Conservation (phyloP, 2,329 filamentous ascomycete species). For the Huntiella abstrusa region DNA sequence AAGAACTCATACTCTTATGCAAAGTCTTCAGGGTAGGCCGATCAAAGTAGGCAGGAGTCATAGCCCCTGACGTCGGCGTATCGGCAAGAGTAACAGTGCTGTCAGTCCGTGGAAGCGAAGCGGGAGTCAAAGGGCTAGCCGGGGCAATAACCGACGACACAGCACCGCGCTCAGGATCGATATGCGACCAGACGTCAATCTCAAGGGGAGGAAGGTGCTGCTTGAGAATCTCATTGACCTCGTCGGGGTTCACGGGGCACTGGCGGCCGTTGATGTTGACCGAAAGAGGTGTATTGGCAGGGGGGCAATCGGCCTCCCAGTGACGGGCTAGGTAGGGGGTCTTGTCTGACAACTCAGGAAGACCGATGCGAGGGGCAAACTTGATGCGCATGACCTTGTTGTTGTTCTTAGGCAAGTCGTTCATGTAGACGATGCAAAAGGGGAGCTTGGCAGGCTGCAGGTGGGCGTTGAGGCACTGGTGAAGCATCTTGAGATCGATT, state of each 20-base stretch:
- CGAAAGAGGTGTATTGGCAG: slow-evolving; percentile 26
- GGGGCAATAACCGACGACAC: slow-evolving; percentile 8
- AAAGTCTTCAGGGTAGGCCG: slow-evolving; percentile 6
- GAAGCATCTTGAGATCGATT: slow-evolving; percentile 29
- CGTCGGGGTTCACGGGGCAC: slow-evolving; percentile 19
- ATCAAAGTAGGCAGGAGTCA: slow-evolving; percentile 5
- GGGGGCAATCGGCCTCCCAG: slow-evolving; percentile 30
- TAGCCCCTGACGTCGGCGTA: not conserved
- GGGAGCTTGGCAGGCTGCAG: slow-evolving; percentile 36
- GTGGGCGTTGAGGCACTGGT: slow-evolving; percentile 26
- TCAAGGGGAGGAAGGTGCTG: slow-evolving; percentile 2
- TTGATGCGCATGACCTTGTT: slow-evolving; percentile 38
- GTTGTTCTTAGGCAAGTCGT: slow-evolving; percentile 33
- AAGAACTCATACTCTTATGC: slow-evolving; percentile 6
- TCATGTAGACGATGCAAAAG: slow-evolving; percentile 32
- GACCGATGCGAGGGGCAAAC: slow-evolving; percentile 27
- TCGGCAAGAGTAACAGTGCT: too few species aligned
- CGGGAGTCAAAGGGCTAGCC: not conserved
- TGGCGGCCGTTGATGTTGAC: slow-evolving; percentile 20
- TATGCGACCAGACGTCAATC: slow-evolving; percentile 9
- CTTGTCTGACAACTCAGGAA: slow-evolving; percentile 26
- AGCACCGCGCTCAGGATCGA: slow-evolving; percentile 9
- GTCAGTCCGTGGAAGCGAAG: not conserved
- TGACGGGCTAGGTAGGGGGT: slow-evolving; percentile 27
- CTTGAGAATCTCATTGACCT: slow-evolving; percentile 14